Conservation (phyloP, 179 eudicot species). For the Carnegiea gigantea region DNA sequence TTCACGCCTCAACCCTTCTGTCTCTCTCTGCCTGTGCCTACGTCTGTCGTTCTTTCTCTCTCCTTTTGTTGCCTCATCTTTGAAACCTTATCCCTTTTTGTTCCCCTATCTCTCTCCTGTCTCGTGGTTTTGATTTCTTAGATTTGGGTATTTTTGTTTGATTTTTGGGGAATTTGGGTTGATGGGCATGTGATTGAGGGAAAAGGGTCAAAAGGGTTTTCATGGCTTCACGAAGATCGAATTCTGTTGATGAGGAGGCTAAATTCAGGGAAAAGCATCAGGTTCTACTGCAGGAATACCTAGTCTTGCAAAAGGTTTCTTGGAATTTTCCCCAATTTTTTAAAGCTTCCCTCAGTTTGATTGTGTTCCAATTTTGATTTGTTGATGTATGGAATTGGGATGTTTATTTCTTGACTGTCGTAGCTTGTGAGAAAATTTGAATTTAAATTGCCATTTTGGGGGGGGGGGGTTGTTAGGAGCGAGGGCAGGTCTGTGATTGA, state of each 20-base stretch:
- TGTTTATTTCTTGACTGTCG: not conserved
- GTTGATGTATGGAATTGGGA: conserved; percentile 9
- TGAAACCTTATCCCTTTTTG: conserved; percentile 11
- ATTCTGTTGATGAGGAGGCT: conserved; percentile 30
- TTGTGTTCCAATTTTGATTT: conserved; percentile 15
- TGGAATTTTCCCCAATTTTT: not conserved
- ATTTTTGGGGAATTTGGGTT: conserved; percentile 18
- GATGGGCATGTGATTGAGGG: conserved; percentile 22
- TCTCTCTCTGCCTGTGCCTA: not conserved
- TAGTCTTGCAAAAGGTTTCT: conserved; percentile 44
- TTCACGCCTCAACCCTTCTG: conserved; percentile 9
- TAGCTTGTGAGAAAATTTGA: not conserved
- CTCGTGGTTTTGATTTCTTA: not conserved
- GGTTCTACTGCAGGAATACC: conserved; percentile 34
- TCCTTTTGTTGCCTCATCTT: not conserved
- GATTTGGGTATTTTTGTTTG: conserved; percentile 12
- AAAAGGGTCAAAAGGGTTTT: conserved; percentile 27
- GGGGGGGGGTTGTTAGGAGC: not conserved
- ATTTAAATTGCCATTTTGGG: not conserved
- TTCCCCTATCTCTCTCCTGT: not conserved
- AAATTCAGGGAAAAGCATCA: conserved; percentile 32
- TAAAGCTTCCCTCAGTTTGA: not conserved
- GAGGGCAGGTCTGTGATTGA: not conserved
- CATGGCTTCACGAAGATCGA: conserved; percentile 37
- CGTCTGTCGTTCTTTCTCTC: conserved; percentile 12